These are phyloP conservation scores for Agrostemma githago DNA, from an alignment of 148 eudicot species.

Conservation along the genomic window DNA sequence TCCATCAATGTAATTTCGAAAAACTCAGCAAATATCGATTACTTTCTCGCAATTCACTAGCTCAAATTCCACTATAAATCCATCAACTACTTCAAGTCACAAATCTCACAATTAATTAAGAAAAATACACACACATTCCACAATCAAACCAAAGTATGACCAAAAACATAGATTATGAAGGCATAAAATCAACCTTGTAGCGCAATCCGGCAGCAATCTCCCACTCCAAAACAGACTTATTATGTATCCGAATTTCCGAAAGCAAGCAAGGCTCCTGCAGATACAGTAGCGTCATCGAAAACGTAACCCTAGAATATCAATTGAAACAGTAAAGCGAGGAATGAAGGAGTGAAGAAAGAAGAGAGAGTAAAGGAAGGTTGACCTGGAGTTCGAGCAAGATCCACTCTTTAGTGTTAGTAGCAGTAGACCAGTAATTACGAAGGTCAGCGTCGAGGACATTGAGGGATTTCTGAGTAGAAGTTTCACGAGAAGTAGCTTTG, in stretches of 20 bases:
- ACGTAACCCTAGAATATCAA: not conserved
- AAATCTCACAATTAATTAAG: not conserved
- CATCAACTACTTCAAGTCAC: not conserved
- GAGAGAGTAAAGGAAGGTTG: not conserved
- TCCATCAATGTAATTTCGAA: not conserved
- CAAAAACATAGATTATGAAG: not conserved
- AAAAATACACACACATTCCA: not conserved
- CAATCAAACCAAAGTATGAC: not conserved
- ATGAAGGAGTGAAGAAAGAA: not conserved
- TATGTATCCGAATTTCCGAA: constrained; percentile 70
- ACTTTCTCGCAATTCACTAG: not conserved
- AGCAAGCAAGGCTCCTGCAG: constrained; percentile 75
- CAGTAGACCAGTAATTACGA: constrained; percentile 80
- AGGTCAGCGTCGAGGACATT: constrained; percentile 66
- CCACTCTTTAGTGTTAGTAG: constrained; percentile 81
- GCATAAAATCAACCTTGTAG: constrained; percentile 50
- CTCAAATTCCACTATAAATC: not conserved
- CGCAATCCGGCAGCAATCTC: constrained; percentile 77
- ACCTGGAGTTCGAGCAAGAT: constrained; percentile 77
- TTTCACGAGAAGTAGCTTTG: constrained; percentile 70
- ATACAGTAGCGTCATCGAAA: not conserved
- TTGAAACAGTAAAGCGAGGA: not conserved
- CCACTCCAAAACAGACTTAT: constrained; percentile 87
- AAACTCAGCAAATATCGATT: not conserved
- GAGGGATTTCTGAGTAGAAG: constrained; percentile 58